Base-by-base conservation (phyloP, 345 rosid genomes). In the Linum tenue region DNA sequence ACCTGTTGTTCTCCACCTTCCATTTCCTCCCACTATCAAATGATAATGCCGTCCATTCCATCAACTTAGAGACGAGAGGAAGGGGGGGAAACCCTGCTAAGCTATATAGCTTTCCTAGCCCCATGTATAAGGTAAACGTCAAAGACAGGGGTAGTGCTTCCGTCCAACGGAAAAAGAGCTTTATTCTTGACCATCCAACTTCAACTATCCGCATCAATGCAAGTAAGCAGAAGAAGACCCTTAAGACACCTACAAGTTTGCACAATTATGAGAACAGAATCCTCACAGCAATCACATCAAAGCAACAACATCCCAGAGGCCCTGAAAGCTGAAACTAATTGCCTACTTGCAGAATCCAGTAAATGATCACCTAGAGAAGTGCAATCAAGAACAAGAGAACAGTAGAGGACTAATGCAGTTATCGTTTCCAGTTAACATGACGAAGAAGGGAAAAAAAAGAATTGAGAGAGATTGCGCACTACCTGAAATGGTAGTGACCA, bases 401-500 rank as follows among this genome's bases (percentile, higher is more conserved):
- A 48, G 53, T 10, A 48, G 14, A 48, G 53, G 53, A 48, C 9
- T 48, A 48, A 9, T 9, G 14, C 53, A 48, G 53, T 48, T 12
- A 48, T 48, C 31, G 31, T 22, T 22, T 22, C 31, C 31, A 22
- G 31, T 48, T 48, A 48, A 12, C 3, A 48, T 3, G 44, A 41
- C 0, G 9, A 41, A 22, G 31, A 22, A 22, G 31, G 44, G 44
- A 1, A 1, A 3, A 5, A 9, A 3, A 48, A 2, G 11, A 48
- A 15, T 48, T 48, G 38, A 48, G 12, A 60, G 56, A 1, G 63
- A 15, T 10, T 57, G 5, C 2, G 31, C 63, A 44, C 57, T 76
- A 92, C 98, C 99, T 88, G 88, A 88, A 90, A 76, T 94, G 95
- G 75, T 90, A 94, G 63, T 85, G 97, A 42, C 97, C 97, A 41